Evolutionary conservation across 2,329 filamentous ascomycete genomes (phyloP), one percentile per base, ranked within the genome.

Genomic region (Blastomyces silverae): DNA sequence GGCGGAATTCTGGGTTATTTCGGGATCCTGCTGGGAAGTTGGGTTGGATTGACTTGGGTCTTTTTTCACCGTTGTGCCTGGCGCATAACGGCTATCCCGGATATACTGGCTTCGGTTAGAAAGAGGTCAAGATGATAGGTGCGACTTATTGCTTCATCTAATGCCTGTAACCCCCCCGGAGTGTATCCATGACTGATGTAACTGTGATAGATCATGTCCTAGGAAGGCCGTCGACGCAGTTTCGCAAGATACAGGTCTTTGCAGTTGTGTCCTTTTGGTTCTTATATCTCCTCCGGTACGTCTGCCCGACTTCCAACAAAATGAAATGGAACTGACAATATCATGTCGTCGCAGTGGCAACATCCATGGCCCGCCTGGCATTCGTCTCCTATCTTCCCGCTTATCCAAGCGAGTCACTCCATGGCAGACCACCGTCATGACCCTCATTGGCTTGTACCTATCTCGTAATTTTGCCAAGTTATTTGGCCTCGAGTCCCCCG

Each of bases 391-490:
- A 65, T 97, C 93, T 0, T 83, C 83, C 65, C 79, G 88, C 63
- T 83, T 94, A 61, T 88, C 88, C 5, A 84, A 81, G 61, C 84
- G 84, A 65, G 81, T 97, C 65, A 96, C 92, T 6, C 83, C 89
- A 70, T 97, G 94, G 92, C 94, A 96, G 77, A 91, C 89, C 1
- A 84, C 96, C 37, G 87, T 95, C 68, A 80, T 93, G 58, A 95
- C 92, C 55, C 88, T 97, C 77, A 85, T 97, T 61, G 95, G 92
- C 77, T 86, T 97, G 65, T 99, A 99, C 74, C 84, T 92, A 44
- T 87, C 90, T 42, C 89, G 92, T 65, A 97, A 99, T 78, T 95
- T 99, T 71, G 92, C 90, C 74, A 95, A 95, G 69, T 85, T 99
- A 5, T 85, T 96, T 65, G 91, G 92, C 3, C 85, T 99, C 62